Evolutionary conservation across 169 alveolate species (phyloP).

Genomic region (Babesia bovis): DNA sequence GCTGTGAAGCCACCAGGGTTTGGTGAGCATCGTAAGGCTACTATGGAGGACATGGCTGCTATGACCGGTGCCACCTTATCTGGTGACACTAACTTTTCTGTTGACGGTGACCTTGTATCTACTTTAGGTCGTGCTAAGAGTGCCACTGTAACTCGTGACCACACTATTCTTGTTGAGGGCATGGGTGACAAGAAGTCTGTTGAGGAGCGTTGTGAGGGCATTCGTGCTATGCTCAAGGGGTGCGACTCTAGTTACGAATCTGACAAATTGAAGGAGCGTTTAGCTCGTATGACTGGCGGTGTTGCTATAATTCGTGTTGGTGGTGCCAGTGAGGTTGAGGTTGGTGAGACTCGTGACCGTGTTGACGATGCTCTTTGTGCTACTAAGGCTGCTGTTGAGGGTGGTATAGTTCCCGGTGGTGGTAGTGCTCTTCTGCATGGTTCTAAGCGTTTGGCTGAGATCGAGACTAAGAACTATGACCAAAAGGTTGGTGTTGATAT

Average conservation of each 20-base stretch:
- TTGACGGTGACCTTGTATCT: conserved; percentile 73
- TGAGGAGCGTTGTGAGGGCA: conserved; percentile 88
- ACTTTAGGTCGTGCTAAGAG: conserved; percentile 93
- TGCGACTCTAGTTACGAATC: conserved; percentile 91
- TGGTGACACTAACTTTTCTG: conserved; percentile 88
- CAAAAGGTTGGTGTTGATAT: conserved; percentile 94
- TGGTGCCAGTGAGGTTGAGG: conserved; percentile 97
- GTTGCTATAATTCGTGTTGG: conserved; percentile 97
- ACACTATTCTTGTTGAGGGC: conserved; percentile 96
- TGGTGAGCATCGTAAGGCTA: conserved; percentile 96
- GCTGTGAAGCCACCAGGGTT: conserved; percentile 97
- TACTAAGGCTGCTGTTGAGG: conserved; percentile 98
- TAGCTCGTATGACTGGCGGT: conserved; percentile 97
- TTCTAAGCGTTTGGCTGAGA: conserved; percentile 78
- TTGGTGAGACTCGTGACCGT: conserved; percentile 96
- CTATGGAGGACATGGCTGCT: conserved; percentile 94
- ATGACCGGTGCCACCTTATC: conserved; percentile 94
- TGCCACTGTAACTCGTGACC: conserved; percentile 95
- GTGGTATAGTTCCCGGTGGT: conserved; percentile 99
- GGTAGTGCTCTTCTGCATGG: conserved; percentile 94
- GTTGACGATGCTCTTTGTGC: conserved; percentile 98
- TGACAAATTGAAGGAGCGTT: conserved; percentile 96
- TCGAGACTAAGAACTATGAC: conserved; percentile 86
- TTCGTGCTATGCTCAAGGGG: conserved; percentile 87
- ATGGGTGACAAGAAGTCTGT: conserved; percentile 89